These are phyloP conservation scores for Fraxinus anomala DNA, from an alignment of 257 asterid genomes.

Conservation along the genomic window DNA sequence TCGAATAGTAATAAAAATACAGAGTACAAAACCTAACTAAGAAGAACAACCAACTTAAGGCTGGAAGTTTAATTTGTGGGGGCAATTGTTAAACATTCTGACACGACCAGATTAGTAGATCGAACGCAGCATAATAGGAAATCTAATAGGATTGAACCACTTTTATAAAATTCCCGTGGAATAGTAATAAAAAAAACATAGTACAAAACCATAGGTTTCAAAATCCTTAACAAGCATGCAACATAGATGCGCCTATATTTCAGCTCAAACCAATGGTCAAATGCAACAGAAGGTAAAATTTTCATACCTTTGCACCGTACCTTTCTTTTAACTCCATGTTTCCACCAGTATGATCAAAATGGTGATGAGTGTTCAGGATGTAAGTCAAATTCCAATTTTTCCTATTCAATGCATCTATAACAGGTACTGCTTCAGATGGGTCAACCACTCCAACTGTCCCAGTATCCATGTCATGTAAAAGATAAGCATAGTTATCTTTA, in stretches of 20 bases:
- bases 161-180: not conserved
- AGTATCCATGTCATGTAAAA: slow-evolving; percentile 50
- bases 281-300: slow-evolving; percentile 31
- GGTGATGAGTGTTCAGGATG: slow-evolving; percentile 94
- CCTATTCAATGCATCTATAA: slow-evolving; percentile 67
- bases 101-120: not conserved
- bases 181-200: not conserved
- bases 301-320: slow-evolving; percentile 96
- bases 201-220: not conserved
- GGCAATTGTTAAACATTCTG: not conserved
- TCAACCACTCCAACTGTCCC: slow-evolving; percentile 64
- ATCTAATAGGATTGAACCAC: not conserved
- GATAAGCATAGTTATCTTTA: slow-evolving; percentile 52
- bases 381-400: slow-evolving; percentile 81
- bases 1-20: not conserved
- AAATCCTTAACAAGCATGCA: not conserved
- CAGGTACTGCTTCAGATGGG: slow-evolving; percentile 54
- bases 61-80: not conserved
- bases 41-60: not conserved
- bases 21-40: not conserved
- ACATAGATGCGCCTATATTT: slow-evolving; percentile 17
- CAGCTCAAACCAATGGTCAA: slow-evolving; percentile 12
- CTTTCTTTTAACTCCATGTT: slow-evolving; percentile 85
- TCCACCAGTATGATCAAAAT: slow-evolving; percentile 95
- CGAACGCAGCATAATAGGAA: not conserved